Percentiles rank a stretch among this genome's conserved stretches.
Conservation (phyloP, 495 filamentous ascomycete species). For the Penicillium argentinense region DNA sequence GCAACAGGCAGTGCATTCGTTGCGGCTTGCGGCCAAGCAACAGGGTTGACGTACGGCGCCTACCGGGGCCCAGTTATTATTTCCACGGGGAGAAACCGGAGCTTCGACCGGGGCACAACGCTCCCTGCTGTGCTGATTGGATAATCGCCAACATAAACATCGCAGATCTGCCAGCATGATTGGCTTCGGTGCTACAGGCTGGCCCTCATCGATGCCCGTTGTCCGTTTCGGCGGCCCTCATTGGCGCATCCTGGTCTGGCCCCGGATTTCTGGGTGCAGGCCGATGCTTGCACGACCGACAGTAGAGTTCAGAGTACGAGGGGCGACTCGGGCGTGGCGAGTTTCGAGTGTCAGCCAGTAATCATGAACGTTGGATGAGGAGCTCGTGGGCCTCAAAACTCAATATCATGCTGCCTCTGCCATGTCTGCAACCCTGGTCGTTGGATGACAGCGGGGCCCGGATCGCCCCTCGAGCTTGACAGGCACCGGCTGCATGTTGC, state of each 20-base stretch:
- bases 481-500: conserved; percentile 4
- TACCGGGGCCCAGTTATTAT: background rate
- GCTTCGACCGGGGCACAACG: conserved; percentile 4
- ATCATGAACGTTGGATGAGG: background rate
- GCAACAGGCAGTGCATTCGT: background rate
- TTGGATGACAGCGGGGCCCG: background rate
- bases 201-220: background rate
- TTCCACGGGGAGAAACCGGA: conserved; percentile 7
- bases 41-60: background rate
- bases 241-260: conserved; percentile 1
- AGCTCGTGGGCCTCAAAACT: no score
- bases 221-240: background rate
- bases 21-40: no score
- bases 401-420: no score
- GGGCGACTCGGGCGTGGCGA: background rate
- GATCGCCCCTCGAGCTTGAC: conserved; percentile 2
- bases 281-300: background rate
- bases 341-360: no score
- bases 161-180: conserved; percentile 11
- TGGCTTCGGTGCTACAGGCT: no score
- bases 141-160: background rate
- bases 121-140: conserved; percentile 19
- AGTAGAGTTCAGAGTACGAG: conserved; percentile 3
- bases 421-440: no score
- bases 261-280: conserved; percentile 18